Conservation (phyloP, 2,329 filamentous ascomycete species). For the Elsinoe arachidis region DNA sequence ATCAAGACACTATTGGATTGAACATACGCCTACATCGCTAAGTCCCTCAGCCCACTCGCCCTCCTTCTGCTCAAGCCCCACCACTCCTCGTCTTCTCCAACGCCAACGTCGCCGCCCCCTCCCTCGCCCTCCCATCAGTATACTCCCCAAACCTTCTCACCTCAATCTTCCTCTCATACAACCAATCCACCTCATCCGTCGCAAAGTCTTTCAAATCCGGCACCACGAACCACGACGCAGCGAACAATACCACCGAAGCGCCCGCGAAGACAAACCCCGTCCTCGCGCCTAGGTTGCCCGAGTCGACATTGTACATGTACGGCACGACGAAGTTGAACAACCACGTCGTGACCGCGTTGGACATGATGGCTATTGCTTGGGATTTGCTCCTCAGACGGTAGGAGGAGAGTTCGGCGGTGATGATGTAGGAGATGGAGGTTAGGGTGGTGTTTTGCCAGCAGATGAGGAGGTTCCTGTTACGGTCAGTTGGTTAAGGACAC, state of each 20-base stretch:
- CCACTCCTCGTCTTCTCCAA: not conserved
- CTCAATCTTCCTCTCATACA: conserved; percentile 20
- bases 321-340: conserved; percentile 54
- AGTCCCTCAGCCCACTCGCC: no score
- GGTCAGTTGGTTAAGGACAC: not conserved
- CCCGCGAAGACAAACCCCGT: conserved; percentile 35
- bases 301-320: conserved; percentile 40
- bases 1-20: no score
- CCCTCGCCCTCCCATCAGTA: not conserved
- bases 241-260: conserved; percentile 25
- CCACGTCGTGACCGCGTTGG: conserved; percentile 33
- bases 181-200: conserved; percentile 41
- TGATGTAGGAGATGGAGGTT: conserved; percentile 43
- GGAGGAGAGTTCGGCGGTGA: conserved; percentile 48
- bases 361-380: conserved; percentile 42
- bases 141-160: not conserved
- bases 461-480: not conserved
- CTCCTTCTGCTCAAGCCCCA: not conserved
- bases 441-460: conserved; percentile 34
- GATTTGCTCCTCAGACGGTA: conserved; percentile 50
- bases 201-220: conserved; percentile 47
- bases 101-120: not conserved
- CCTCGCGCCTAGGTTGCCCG: conserved; percentile 34
- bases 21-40: no score
- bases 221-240: conserved; percentile 35